phyloP scores from a whole-genome alignment of 306 rosid species.

The Prunus armeniaca region DNA sequence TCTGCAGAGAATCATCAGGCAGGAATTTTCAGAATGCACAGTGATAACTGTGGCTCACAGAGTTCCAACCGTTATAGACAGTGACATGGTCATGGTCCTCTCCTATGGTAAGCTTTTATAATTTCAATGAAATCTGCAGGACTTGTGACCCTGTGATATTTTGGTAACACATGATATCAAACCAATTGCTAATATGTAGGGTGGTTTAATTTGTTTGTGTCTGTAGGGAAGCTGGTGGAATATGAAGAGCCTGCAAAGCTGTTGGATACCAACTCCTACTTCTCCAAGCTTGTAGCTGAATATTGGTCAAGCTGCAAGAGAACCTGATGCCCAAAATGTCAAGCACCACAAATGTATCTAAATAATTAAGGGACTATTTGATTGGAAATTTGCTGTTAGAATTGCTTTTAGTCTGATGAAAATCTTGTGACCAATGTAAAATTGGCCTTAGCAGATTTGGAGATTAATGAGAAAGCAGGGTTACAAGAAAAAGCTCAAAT shows the following conservation, averaged over 20 bases:
- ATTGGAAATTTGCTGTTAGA: no score
- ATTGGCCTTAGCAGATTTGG: no score
- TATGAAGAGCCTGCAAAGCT: conserved; percentile 71
- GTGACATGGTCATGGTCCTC: conserved; percentile 76
- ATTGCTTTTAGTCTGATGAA: no score
- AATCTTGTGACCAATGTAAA: no score
- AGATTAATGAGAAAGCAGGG: no score
- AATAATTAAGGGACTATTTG: no score
- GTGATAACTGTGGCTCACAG: conserved; percentile 68
- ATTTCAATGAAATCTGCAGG: neutral
- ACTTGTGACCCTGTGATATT: neutral
- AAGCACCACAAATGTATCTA: no score
- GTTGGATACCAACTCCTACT: conserved; percentile 56
- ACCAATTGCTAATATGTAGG: neutral
- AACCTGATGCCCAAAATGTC: conserved; percentile 19
- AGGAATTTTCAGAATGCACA: conserved; percentile 70
- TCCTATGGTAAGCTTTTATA: conserved; percentile 49
- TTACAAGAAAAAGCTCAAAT: no score
- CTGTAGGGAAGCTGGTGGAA: conserved; percentile 62
- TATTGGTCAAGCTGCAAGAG: conserved; percentile 71
- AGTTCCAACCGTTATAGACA: conserved; percentile 76
- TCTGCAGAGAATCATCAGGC: conserved; percentile 58
- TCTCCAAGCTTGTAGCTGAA: conserved; percentile 74
- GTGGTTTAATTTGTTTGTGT: neutral
- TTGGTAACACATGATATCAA: neutral